phyloP scores from a whole-genome alignment of 495 filamentous ascomycete genomes.

The Penicillium mononematosum region DNA sequence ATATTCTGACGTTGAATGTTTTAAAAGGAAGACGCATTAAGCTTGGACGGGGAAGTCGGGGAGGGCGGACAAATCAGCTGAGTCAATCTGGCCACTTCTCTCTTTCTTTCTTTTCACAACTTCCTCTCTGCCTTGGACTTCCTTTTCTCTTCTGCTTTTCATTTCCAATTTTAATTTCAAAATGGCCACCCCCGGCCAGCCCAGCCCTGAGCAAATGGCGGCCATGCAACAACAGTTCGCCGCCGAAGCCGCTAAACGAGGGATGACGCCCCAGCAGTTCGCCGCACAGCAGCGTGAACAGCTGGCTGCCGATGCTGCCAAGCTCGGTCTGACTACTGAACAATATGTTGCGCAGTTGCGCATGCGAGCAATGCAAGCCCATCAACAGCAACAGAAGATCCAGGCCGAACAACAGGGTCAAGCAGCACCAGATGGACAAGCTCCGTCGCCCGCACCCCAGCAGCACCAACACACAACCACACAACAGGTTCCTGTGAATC shows the following conservation, averaged over 20 bases:
- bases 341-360: conserved; percentile 66
- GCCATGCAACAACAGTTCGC: conserved; percentile 82
- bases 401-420: conserved; percentile 34
- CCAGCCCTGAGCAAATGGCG: conserved; percentile 80
- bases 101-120: conserved; percentile 16
- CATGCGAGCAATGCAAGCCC: conserved; percentile 58
- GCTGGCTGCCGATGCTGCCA: conserved; percentile 61
- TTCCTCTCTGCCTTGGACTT: conserved; percentile 3
- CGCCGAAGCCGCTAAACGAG: conserved; percentile 68
- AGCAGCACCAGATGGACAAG: conserved; percentile 45
- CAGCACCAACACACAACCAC: conserved; percentile 35
- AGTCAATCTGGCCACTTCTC: conserved; percentile 44
- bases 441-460: conserved; percentile 34
- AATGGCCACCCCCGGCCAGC: conserved; percentile 60
- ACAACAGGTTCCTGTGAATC: conserved; percentile 55
- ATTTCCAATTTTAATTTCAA: conserved; percentile 18
- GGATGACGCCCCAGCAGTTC: conserved; percentile 74
- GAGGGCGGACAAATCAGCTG: conserved; percentile 27
- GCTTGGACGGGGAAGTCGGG: conserved; percentile 6
- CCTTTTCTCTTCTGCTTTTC: conserved; percentile 5
- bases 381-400: conserved; percentile 45
- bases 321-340: conserved; percentile 59
- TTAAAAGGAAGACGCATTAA: background rate
- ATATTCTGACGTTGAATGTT: background rate
- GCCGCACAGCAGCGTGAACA: conserved; percentile 57